Evolutionary conservation across 1,284 basidiomycete species (phyloP), one percentile per base, ranked within the genome.

Genomic region (Baeospora myosura): DNA sequence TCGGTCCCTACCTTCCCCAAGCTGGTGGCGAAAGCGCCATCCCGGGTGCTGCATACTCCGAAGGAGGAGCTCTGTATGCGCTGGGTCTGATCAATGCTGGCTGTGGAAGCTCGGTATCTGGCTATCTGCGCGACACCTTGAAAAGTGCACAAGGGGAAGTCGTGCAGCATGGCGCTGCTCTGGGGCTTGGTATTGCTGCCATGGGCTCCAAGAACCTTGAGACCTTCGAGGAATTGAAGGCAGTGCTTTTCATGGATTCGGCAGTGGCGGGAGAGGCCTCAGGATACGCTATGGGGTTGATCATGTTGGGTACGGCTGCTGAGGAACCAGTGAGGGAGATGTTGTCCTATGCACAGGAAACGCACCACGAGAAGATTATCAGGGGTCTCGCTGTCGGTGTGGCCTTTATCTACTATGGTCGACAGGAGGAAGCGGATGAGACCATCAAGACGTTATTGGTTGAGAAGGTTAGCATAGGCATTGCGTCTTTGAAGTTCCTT

Each of bases 311-410:
- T 18, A 92, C 89, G 4, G 92, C 80, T 12, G 82, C 80, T 41
- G 69, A 72, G 33, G 82, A 78, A 30, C 79, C 81, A 38, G 78
- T 91, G 17, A 82, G 88, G 18, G 94, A 98, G 65, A 97, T 96
- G 92, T 68, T 96, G 42, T 76, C 83, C 34, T 98, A 97, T 58
- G 91, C 94, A 17, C 77, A 85, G 47, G 94, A 98, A 59, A 97
- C 94, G 1, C 90, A 94, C 55, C 94, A 97, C 59, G 94, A 98
- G 70, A 98, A 97, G 69, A 97, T 97, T 56, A 96, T 97, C 47
- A 82, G 94, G 40, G 91, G 92, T 54, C 72, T 97, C 46, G 89
- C 91, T 10, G 75, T 98, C 51, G 94, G 93, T 30, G 72, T 93
- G 39, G 89, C 89, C 1, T 88, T 97, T 59, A 74, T 95, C 47